A percentile compares a stretch with the other conserved stretches of the same genome.
Conservation (phyloP, 441 rosid species). For the Syzygium syzygioides region DNA sequence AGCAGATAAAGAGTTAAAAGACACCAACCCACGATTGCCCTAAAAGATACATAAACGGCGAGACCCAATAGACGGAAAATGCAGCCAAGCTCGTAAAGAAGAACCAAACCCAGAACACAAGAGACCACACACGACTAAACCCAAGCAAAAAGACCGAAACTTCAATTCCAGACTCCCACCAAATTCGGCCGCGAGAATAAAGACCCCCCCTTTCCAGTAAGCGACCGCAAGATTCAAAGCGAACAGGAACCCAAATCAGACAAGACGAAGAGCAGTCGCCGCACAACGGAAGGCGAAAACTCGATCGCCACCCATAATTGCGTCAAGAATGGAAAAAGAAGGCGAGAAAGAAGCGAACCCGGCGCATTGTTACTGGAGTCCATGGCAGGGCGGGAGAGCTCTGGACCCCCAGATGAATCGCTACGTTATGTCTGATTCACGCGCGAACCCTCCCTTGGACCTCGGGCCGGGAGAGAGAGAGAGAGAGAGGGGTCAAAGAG, state of each 20-base stretch:
- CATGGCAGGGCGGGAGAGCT: not conserved
- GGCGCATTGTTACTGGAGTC: not conserved
- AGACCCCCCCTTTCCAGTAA: not conserved
- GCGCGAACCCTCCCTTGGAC: not conserved
- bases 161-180: not conserved
- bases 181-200: not conserved
- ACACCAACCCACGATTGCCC: not conserved
- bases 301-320: not conserved
- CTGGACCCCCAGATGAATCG: not conserved
- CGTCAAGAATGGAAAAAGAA: not conserved
- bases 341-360: not conserved
- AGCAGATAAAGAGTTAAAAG: not conserved
- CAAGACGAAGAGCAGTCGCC: not conserved
- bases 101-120: not conserved
- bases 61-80: not conserved
- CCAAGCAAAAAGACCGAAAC: not conserved
- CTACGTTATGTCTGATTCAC: not conserved
- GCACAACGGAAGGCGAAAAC: not conserved
- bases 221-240: not conserved
- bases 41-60: not conserved
- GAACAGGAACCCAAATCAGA: not conserved
- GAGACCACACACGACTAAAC: not conserved
- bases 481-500: not conserved
- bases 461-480: not conserved
- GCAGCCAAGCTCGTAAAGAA: not conserved